phyloP scores from a whole-genome alignment of 371 early-diverging fungal genomes.

The Mucor saturninus region DNA sequence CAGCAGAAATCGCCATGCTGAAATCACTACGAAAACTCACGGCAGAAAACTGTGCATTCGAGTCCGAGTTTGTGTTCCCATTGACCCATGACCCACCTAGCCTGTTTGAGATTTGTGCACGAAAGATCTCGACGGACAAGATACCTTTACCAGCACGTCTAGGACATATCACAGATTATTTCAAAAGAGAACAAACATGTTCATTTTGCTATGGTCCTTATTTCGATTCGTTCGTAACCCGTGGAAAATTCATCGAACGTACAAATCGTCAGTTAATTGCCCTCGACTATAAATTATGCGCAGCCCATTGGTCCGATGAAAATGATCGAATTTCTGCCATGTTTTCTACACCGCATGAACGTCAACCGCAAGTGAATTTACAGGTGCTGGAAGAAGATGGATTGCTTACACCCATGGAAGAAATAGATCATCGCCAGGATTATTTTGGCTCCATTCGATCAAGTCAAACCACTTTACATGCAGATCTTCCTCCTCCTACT shows the following conservation, averaged over 20 bases:
- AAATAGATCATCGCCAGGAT: neutral
- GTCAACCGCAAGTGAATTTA: neutral
- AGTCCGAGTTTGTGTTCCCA: conserved; percentile 33
- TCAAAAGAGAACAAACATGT: conserved; percentile 73
- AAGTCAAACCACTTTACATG: neutral
- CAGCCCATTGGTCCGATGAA: conserved; percentile 51
- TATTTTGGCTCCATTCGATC: neutral
- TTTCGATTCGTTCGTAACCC: conserved; percentile 70
- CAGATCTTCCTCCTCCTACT: too few relatives aligned
- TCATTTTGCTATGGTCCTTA: conserved; percentile 88
- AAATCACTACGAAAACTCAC: conserved; percentile 63
- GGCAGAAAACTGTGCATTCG: conserved; percentile 57
- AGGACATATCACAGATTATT: conserved; percentile 64
- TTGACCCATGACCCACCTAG: conserved; percentile 55
- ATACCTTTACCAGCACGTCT: conserved; percentile 58
- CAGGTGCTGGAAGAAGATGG: conserved; percentile 1
- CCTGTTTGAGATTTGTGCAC: conserved; percentile 77
- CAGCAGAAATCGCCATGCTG: conserved; percentile 49
- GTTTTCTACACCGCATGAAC: conserved; percentile 30
- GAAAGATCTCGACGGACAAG: conserved; percentile 72
- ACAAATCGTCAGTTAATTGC: conserved; percentile 48
- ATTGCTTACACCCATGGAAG: neutral
- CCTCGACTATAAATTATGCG: conserved; percentile 43
- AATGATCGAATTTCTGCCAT: conserved; percentile 40
- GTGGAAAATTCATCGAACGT: conserved; percentile 70